Conservation (phyloP, 2,329 filamentous ascomycete genomes). For the Talaromyces islandicus region DNA sequence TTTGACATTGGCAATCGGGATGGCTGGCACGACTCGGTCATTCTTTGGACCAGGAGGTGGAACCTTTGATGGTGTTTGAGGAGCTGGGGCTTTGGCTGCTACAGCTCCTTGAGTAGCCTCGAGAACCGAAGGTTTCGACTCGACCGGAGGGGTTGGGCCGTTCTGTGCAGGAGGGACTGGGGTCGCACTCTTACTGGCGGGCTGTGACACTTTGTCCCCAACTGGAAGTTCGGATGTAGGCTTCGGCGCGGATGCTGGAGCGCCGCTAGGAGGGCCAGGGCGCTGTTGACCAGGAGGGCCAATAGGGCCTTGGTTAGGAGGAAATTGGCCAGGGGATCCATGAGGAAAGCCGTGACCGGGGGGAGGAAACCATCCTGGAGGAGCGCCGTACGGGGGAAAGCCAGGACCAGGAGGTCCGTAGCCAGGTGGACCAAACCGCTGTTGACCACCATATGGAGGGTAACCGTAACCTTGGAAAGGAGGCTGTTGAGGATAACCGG, state of each 20-base stretch:
- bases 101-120: slow-evolving; percentile 27
- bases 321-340: slow-evolving; percentile 55
- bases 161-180: slow-evolving; percentile 27
- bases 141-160: slow-evolving; percentile 30
- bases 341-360: slow-evolving; percentile 70
- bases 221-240: slow-evolving; percentile 40
- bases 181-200: slow-evolving; percentile 28
- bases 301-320: slow-evolving; percentile 53
- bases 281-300: slow-evolving; percentile 47
- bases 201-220: slow-evolving; percentile 32
- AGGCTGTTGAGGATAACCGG: slow-evolving; percentile 36
- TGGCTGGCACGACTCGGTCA: slow-evolving; percentile 40
- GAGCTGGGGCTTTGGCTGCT: slow-evolving; percentile 12
- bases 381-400: slow-evolving; percentile 71
- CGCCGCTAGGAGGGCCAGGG: slow-evolving; percentile 16
- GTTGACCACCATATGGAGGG: slow-evolving; percentile 41
- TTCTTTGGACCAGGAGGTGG: slow-evolving; percentile 31
- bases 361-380: slow-evolving; percentile 69
- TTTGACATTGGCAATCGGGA: slow-evolving; percentile 37
- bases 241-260: slow-evolving; percentile 21
- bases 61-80: slow-evolving; percentile 16
- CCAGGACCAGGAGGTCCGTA: slow-evolving; percentile 52
- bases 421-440: slow-evolving; percentile 15
- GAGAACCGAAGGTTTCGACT: slow-evolving; percentile 33
- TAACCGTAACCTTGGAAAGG: slow-evolving; percentile 39